Conservation (phyloP, 2,329 filamentous ascomycete genomes). For the Monilinia polystroma region DNA sequence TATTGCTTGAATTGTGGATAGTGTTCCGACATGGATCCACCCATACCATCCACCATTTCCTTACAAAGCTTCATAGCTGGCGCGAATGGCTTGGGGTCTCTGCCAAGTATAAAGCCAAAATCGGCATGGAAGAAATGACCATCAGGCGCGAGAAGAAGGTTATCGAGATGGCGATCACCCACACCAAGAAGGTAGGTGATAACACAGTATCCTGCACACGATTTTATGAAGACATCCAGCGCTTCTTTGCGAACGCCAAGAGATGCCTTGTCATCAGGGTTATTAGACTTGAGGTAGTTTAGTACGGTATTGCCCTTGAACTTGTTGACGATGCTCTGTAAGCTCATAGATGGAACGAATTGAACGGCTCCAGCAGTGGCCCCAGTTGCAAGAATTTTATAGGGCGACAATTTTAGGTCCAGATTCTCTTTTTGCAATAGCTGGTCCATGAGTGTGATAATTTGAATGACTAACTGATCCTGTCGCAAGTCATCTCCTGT, state of each 20-base stretch:
- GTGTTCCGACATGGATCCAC: slow-evolving; percentile 74
- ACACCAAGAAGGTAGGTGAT: slow-evolving; percentile 98
- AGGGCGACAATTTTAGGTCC: slow-evolving; percentile 90
- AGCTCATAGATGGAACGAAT: slow-evolving; percentile 82
- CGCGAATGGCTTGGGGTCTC: slow-evolving; percentile 95
- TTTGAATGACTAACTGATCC: slow-evolving; percentile 95
- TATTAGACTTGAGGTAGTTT: slow-evolving; percentile 83
- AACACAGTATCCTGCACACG: slow-evolving; percentile 95
- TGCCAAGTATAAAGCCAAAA: slow-evolving; percentile 95
- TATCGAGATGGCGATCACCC: slow-evolving; percentile 93
- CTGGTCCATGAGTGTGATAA: slow-evolving; percentile 97
- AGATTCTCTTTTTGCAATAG: slow-evolving; percentile 94
- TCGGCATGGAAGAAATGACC: slow-evolving; percentile 98
- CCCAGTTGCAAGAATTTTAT: slow-evolving; percentile 92
- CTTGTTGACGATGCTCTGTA: slow-evolving; percentile 80
- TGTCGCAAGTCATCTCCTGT: slow-evolving; percentile 94
- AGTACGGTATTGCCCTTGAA: slow-evolving; percentile 74
- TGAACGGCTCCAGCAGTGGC: slow-evolving; percentile 88
- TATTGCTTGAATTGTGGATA: slow-evolving; percentile 93
- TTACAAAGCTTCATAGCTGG: slow-evolving; percentile 95
- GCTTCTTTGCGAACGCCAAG: slow-evolving; percentile 87
- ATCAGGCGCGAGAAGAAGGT: slow-evolving; percentile 84
- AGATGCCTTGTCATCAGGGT: slow-evolving; percentile 78
- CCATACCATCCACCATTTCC: slow-evolving; percentile 99
- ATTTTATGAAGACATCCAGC: slow-evolving; percentile 93